Evolutionary conservation across 2,329 filamentous ascomycete genomes (phyloP), one percentile per base, ranked within the genome.

Genomic region (Venturia effusa): DNA sequence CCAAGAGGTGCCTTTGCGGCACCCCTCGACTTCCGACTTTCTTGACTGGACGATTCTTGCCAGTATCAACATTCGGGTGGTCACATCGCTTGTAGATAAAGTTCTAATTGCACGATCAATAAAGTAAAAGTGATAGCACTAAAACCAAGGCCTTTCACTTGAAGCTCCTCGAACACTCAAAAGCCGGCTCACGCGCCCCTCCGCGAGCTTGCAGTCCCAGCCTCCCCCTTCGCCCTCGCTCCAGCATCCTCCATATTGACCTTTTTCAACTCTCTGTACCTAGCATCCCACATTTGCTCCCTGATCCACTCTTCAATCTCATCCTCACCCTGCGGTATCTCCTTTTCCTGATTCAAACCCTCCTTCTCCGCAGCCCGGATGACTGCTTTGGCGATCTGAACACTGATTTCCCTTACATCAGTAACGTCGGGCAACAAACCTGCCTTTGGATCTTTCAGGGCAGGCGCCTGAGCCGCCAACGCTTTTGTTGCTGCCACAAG

Each of bases 241-340:
- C 39, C 37, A 4, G 62, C 62, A 32, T 24, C 39, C 24, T 8
- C 51, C 4, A 17, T 24, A 62, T 78, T 75, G 5, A 90, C 84
- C 41, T 80, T 77, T 71, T 80, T 82, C 68, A 91, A 72, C 1
- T 84, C 82, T 32, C 88, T 75, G 72, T 92, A 93, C 60, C 79
- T 80, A 0, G 89, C 81, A 66, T 88, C 78, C 89, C 89, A 92
- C 89, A 92, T 92, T 78, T 92, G 89, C 75, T 86, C 86, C 32
- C 80, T 74, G 65, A 92, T 86, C 89, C 89, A 93, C 64, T 83
- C 82, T 64, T 89, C 85, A 40, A 90, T 69, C 3, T 84, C 81
- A 0, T 70, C 76, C 1, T 84, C 78, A 6, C 77, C 70, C 13
- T 72, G 74, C 0, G 90, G 90, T 55, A 95, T 92, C 0, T 76